Conservation (phyloP, 352 stramenopile species). For the Phytophthora agathidicida region DNA sequence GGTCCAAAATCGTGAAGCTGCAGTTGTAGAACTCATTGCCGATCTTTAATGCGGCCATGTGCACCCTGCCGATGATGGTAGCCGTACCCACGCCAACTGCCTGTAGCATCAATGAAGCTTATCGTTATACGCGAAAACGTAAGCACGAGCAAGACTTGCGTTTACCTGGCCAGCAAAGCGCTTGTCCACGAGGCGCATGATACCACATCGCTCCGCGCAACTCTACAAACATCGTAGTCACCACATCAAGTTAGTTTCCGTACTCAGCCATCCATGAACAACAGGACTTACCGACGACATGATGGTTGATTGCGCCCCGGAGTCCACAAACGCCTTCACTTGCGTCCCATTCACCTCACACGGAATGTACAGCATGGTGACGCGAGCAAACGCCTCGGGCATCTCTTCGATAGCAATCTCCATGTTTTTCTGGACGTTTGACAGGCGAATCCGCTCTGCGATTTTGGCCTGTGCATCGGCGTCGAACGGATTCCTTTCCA, state of each 20-base stretch:
- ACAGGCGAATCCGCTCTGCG: constrained; percentile 82
- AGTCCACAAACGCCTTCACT: constrained; percentile 93
- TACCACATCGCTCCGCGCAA: constrained; percentile 91
- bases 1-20: constrained; percentile 94
- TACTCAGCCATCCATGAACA: background rate
- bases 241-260: background rate
- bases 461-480: constrained; percentile 80
- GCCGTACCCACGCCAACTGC: constrained; percentile 96
- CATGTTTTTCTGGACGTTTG: constrained; percentile 91
- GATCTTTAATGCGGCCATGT: constrained; percentile 93
- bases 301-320: constrained; percentile 91
- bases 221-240: constrained; percentile 39
- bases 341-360: constrained; percentile 83
- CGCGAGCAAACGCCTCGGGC: constrained; percentile 83
- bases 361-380: constrained; percentile 91
- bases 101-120: constrained; percentile 24
- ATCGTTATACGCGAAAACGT: constrained; percentile 11
- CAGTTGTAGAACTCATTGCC: constrained; percentile 92
- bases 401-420: constrained; percentile 91
- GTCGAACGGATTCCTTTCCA: constrained; percentile 84
- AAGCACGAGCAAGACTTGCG: constrained; percentile 17
- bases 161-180: constrained; percentile 89
- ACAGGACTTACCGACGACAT: constrained; percentile 82
- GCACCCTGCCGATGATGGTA: constrained; percentile 96
- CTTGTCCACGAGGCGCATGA: constrained; percentile 90